Base-by-base conservation (phyloP, 2,329 filamentous ascomycete species). In the Neofusicoccum laricinum region DNA sequence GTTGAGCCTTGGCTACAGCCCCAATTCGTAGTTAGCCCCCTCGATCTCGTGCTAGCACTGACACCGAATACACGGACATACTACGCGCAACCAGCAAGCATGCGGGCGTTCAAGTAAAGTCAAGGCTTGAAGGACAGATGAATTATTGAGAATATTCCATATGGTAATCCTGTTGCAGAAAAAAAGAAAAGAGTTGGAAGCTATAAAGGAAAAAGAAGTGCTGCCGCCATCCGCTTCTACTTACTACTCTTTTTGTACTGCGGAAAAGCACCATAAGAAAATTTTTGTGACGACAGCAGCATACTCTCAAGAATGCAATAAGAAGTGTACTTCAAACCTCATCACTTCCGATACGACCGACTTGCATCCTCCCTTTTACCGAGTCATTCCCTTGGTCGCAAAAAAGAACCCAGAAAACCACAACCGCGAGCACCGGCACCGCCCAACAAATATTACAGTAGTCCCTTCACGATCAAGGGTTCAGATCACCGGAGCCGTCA, bases 401-500 rank as follows among this genome's bases (percentile, higher is more conserved):
- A 43, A 7, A 43, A 41, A n/a, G 19, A 21, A 32, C 14, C 40
- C 40, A 7, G n/a, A 7, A 43, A 30, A 30, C 25, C 25, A 30
- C 25, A 30, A 30, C 25, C 25, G 25, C 25, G 25, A 30, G 25
- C 25, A 43, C 40, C 40, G 12, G 50, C 32, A 10, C 15, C 34
- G 6, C 32, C 32, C 32, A 43, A 36, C n/a, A 63, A 46, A 46
- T 36, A 46, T 63, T 53, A 55, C 48, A 50, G 17, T 34, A 15
- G 21, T 51, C 25, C 7, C 40, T 32, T 15, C 6, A 12, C 14
- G 34, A 14, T 64, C 50, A 64, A 6, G 49, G 49, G n/a, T 64
- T 49, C 15, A 64, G 21, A 38, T 61, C 63, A 12, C 55, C 63
- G 21, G 43, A 45, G 10, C 80, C 81, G 68, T 83, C 81, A 45